Percentiles rank a stretch among this genome's conserved stretches.
Evolutionary conservation across 75 land plant genomes (phyloP).

Genomic region (Cunninghamia lanceolata): DNA sequence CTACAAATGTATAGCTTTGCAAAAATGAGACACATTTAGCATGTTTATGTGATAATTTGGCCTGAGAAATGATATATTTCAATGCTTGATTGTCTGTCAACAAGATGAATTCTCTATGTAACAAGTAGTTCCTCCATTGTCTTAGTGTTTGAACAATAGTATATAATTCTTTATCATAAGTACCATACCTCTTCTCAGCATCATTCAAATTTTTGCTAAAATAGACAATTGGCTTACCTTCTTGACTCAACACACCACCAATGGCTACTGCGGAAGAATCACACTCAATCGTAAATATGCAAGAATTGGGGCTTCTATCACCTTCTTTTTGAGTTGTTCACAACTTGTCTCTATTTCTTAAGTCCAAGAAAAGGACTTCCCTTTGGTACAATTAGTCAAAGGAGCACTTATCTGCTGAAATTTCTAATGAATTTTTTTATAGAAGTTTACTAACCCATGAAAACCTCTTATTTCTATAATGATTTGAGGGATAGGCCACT

Average conservation of each 20-base stretch:
- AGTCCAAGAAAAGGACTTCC: neutral
- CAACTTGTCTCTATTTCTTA: neutral
- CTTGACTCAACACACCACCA: neutral
- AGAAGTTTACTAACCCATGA: no score
- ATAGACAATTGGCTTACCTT: neutral
- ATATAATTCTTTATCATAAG: neutral
- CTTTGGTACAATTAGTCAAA: neutral
- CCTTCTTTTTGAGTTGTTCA: neutral
- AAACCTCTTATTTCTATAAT: no score
- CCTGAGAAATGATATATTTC: no score
- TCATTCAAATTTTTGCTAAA: neutral
- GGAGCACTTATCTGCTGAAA: neutral
- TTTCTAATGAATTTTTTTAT: neutral
- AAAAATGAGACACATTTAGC: no score
- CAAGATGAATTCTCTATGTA: neutral
- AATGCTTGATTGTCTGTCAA: neutral
- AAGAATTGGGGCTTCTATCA: neutral
- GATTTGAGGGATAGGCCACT: no score
- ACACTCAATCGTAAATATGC: neutral
- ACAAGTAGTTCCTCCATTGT: neutral
- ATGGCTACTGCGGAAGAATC: neutral
- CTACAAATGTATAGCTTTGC: no score
- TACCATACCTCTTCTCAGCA: neutral
- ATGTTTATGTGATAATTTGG: no score
- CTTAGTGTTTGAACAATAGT: neutral